Base-by-base conservation (phyloP, 768 basidiomycete genomes). In the Xerocomellus chrysenteron region DNA sequence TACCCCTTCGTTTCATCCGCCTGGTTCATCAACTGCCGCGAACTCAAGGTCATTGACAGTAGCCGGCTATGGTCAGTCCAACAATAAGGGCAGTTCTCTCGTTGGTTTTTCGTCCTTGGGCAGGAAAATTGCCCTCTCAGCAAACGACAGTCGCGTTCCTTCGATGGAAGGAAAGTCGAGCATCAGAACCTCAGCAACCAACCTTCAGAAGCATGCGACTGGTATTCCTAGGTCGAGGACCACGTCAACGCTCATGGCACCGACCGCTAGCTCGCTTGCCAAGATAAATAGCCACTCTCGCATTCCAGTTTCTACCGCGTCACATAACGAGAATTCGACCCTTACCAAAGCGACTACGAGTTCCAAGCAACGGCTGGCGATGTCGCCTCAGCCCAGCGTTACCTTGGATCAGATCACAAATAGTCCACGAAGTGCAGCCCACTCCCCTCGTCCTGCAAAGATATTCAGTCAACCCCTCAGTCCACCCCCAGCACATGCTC, bases 181-280 rank as follows among this genome's bases (percentile, higher is more conserved):
- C 50, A 33, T 60, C 17, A 52, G 42, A 7, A 46, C 56, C 12
- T 47, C 60, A 12, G 21, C 47, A 26, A 17, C 47, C 19, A 62
- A 44, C 49, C 46, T 50, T 14, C 55, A 55, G 30, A 64, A 62
- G 32, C 52, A 49, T 2, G n/a, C 26, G 41, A 14, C 37, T n/a
- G 39, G 43, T 37, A 61, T 65, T 37, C 60, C 63, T 2, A 57
- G 67, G 40, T 64, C 54, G 14, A 71, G 76, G 36, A 71, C 69
- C 0, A 72, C 73, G 8, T 81, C 83, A 3, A 80, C 85, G 37
- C 74, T 91, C 13, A 73, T 87, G 49, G 88, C 88, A 1, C 89
- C 89, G 0, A 91, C 89, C 1, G 88, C 86, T 2, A 89, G 88
- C 62, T 91, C 89, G 2, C 73, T 90, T 24, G 89, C 89, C 3